Percentiles rank a stretch among this genome's conserved stretches.
Evolutionary conservation across 345 rosid species (phyloP).

Genomic region (Rhodamnia rubescens): DNA sequence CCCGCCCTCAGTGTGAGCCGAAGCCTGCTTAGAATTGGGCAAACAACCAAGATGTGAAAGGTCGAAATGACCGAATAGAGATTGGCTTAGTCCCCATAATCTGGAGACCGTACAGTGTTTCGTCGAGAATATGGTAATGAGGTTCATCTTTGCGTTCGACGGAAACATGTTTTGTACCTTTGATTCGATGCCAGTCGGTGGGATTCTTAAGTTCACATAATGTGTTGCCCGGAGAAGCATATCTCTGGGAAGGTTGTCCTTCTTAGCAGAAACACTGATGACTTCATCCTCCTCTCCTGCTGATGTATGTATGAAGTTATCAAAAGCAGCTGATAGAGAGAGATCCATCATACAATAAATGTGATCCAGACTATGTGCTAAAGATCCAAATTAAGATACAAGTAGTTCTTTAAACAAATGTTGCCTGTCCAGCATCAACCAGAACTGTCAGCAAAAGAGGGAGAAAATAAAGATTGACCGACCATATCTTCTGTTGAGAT

Average conservation of each 20-base stretch:
- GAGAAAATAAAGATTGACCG: background rate
- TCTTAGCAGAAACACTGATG: background rate
- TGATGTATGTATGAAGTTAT: background rate
- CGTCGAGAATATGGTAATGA: background rate
- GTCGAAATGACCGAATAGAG: background rate
- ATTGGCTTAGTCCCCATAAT: background rate
- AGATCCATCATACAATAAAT: background rate
- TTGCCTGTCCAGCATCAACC: background rate
- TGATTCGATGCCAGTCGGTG: background rate
- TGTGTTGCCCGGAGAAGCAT: background rate
- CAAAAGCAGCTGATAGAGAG: background rate
- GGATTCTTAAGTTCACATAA: background rate
- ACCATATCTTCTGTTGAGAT: slow-evolving; percentile 45
- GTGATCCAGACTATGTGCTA: background rate
- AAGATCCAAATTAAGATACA: background rate
- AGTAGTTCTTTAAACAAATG: background rate
- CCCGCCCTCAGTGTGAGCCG: background rate
- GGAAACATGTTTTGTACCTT: background rate
- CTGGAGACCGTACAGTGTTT: background rate
- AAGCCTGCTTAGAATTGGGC: background rate
- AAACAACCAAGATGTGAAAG: background rate
- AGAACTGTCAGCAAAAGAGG: background rate
- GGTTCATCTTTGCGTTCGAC: too few species aligned
- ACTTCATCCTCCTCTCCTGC: background rate
- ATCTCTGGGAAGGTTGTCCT: background rate